Conservation (phyloP, 1,284 basidiomycete species). For the Rhodotorula mucilaginosa region DNA sequence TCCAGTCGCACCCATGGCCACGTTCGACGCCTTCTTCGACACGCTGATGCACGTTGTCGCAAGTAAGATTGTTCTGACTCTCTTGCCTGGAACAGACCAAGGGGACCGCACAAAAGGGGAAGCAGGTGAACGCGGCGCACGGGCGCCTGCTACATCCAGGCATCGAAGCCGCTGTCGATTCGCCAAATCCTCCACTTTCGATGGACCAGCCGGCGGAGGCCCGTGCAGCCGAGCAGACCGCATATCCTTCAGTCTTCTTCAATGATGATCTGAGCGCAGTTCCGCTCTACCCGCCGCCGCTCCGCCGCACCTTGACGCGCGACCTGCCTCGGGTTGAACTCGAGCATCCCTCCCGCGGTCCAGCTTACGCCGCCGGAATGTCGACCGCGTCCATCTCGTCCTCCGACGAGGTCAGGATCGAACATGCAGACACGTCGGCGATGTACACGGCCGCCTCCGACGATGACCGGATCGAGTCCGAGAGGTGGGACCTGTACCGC, state of each 20-base stretch:
- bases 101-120: background rate
- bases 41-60: background rate
- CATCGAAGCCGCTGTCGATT: too few relatives aligned
- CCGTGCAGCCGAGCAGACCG: background rate
- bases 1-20: background rate
- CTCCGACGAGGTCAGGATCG: background rate
- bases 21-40: too few relatives aligned
- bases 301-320: background rate
- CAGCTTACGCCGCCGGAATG: background rate
- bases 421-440: background rate
- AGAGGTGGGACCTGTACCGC: background rate
- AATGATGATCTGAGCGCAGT: constrained; percentile 1
- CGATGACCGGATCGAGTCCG: background rate
- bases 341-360: background rate
- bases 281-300: background rate
- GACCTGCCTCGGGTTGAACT: constrained; percentile 7
- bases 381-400: background rate
- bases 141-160: too few relatives aligned
- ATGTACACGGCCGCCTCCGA: background rate
- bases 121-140: too few relatives aligned
- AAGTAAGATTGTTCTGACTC: background rate
- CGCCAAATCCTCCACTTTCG: background rate
- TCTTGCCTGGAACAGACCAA: background rate
- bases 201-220: background rate
- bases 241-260: background rate